Evolutionary conservation across 257 asterid species (phyloP).

Genomic region (Catharanthus roseus): DNA sequence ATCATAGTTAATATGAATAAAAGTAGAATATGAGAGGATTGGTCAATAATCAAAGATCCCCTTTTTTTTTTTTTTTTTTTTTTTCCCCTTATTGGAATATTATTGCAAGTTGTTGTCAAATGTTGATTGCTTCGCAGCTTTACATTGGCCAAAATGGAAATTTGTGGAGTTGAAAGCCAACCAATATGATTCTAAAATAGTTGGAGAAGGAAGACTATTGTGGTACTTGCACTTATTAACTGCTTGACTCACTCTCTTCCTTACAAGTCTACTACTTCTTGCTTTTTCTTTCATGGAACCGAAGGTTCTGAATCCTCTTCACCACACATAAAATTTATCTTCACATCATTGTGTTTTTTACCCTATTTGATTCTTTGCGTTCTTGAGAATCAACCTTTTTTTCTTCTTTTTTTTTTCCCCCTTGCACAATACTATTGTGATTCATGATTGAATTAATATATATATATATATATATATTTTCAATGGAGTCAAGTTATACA

Average conservation of each 20-base stretch:
- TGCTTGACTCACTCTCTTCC: slow-evolving; percentile 5
- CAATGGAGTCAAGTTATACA: too few relatives aligned
- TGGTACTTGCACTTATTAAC: not conserved
- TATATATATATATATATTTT: too few relatives aligned
- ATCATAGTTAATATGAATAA: too few relatives aligned
- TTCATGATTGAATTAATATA: not conserved
- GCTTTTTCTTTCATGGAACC: not conserved
- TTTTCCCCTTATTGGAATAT: too few relatives aligned
- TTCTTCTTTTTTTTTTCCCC: too few relatives aligned
- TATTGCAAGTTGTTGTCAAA: slow-evolving; percentile 8
- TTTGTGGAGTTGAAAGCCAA: not conserved
- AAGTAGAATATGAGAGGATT: too few relatives aligned
- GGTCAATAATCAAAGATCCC: not conserved
- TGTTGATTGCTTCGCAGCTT: not conserved
- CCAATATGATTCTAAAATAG: not conserved
- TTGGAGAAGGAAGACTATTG: not conserved
- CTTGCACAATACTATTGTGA: too few relatives aligned
- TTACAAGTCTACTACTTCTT: not conserved
- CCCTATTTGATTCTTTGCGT: not conserved
- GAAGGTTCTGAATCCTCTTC: not conserved
- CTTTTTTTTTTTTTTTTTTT: not conserved
- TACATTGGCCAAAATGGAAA: not conserved
- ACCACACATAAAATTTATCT: not conserved
- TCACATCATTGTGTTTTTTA: not conserved
- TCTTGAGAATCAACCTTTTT: not conserved